Evolutionary conservation across 148 eudicot genomes (phyloP).

Genomic region (Limonium bicolor): DNA sequence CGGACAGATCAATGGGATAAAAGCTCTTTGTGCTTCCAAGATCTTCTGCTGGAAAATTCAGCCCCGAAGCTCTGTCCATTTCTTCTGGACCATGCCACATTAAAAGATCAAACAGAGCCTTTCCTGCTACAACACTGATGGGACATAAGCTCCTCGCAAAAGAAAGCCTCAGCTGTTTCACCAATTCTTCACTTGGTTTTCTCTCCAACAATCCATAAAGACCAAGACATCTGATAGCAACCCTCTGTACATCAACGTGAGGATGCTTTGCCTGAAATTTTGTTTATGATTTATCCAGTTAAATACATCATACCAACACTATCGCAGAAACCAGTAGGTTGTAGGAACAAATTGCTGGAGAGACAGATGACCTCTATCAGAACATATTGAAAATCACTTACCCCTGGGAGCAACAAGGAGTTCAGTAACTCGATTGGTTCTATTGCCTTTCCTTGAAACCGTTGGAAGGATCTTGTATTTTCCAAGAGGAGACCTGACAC

Average conservation of each 20-base stretch:
- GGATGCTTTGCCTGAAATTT: constrained; percentile 73
- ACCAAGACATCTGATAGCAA: constrained; percentile 79
- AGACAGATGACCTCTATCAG: too few relatives aligned
- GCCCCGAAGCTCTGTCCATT: constrained; percentile 54
- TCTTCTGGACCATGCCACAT: constrained; percentile 90
- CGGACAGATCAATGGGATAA: constrained; percentile 16
- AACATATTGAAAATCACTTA: constrained; percentile 21
- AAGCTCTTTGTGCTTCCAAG: constrained; percentile 9
- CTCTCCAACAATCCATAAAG: constrained; percentile 76
- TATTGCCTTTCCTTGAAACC: constrained; percentile 59
- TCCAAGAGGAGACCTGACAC: constrained; percentile 69
- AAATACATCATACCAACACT: too few relatives aligned
- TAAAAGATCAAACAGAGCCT: constrained; percentile 74
- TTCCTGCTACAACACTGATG: constrained; percentile 53
- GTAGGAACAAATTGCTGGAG: too few relatives aligned
- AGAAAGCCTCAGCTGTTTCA: constrained; percentile 58
- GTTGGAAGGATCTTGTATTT: constrained; percentile 42
- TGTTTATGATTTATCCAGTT: too few relatives aligned
- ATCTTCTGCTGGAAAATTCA: constrained; percentile 28
- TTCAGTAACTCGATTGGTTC: constrained; percentile 71
- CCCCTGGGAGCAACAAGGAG: constrained; percentile 89
- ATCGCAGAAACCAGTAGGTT: too few relatives aligned
- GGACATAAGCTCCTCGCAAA: constrained; percentile 54
- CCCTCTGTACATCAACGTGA: constrained; percentile 80
- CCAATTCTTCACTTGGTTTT: constrained; percentile 47